phyloP scores from a whole-genome alignment of 2,329 filamentous ascomycete species.

The Zasmidium cellare region DNA sequence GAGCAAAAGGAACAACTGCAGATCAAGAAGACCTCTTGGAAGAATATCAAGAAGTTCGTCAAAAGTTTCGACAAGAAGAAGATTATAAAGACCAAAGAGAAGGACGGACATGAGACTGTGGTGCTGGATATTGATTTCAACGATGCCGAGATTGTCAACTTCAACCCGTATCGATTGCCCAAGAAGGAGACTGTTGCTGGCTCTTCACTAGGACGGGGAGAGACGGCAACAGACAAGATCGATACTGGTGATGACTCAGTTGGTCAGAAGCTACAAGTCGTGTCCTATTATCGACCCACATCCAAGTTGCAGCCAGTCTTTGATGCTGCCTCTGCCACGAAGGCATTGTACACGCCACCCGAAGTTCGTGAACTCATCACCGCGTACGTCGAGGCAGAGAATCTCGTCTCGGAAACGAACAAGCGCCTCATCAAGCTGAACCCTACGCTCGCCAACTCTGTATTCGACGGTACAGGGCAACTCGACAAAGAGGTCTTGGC shows the following conservation, averaged over 20 bases:
- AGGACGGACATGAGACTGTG: slow-evolving; percentile 63
- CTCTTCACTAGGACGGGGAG: slow-evolving; percentile 33
- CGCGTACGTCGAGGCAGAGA: slow-evolving; percentile 59
- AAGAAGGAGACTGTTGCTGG: slow-evolving; percentile 54
- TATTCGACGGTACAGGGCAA: slow-evolving; percentile 55
- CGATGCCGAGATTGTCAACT: slow-evolving; percentile 54
- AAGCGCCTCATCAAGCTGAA: slow-evolving; percentile 63
- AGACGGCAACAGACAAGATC: slow-evolving; percentile 38
- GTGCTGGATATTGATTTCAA: slow-evolving; percentile 66
- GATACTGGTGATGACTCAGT: slow-evolving; percentile 42
- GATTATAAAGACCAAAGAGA: slow-evolving; percentile 65
- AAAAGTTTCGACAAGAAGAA: slow-evolving; percentile 65
- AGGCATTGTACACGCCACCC: slow-evolving; percentile 56
- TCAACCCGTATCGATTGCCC: slow-evolving; percentile 63
- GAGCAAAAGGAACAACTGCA: slow-evolving; percentile 59
- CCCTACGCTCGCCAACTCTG: slow-evolving; percentile 61
- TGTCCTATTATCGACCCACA: slow-evolving; percentile 58
- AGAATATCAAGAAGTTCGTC: slow-evolving; percentile 69
- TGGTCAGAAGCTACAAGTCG: slow-evolving; percentile 51
- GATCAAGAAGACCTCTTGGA: slow-evolving; percentile 71
- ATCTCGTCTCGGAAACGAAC: slow-evolving; percentile 58
- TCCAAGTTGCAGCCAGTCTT: slow-evolving; percentile 59
- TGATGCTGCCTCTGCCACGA: slow-evolving; percentile 47
- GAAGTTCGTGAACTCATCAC: slow-evolving; percentile 60
- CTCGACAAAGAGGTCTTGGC: slow-evolving; percentile 59